Evolutionary conservation across 2,329 filamentous ascomycete species (phyloP), one percentile per base, ranked within the genome.

Genomic region (Trichoderma sp.): DNA sequence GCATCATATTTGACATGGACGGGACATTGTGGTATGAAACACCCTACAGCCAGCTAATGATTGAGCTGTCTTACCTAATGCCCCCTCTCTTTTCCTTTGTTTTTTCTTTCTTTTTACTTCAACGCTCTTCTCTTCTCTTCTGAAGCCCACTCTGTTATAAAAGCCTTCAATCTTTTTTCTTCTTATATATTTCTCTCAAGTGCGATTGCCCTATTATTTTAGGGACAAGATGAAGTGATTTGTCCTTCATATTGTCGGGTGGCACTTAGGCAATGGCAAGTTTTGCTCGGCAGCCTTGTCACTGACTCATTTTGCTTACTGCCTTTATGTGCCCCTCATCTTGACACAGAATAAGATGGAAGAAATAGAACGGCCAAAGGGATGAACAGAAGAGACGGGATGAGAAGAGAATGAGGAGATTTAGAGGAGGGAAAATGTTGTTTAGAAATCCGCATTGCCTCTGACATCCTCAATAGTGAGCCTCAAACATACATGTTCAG

Each of bases 401-500:
- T 6, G 3, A 36, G 18, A n/a, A 24, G 12, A 56, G 8, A 36
- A 5, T 30, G 53, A 63, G 47, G 47, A 53, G 43, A 24, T 12
- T 24, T 4, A 21, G 12, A 9, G 11, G 9, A 4, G 9, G 3
- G 11, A n/a, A 12, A 0, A 47, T 11, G 9, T 9, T 24, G 11
- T 53, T 14, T 9, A 60, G 2, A 58, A 11, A 36, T 6, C 15
- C 7, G n/a, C 47, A 28, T 63, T 32, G 15, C 24, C 24, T 57
- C 68, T 71, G 26, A 71, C 32, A 21, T 53, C 24, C 18, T 53
- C 39, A 32, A 30, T 74, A 97, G 94, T 80, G 84, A 95, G 72
- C 95, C 95, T 0, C 95, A 98, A 82, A 96, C 92, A 76, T 93
- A 97, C 87, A 99, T 98, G 95, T 98, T 98, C 82, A 81, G 83